phyloP scores from a whole-genome alignment of 495 filamentous ascomycete genomes.

The Tuber umbilicatum region DNA sequence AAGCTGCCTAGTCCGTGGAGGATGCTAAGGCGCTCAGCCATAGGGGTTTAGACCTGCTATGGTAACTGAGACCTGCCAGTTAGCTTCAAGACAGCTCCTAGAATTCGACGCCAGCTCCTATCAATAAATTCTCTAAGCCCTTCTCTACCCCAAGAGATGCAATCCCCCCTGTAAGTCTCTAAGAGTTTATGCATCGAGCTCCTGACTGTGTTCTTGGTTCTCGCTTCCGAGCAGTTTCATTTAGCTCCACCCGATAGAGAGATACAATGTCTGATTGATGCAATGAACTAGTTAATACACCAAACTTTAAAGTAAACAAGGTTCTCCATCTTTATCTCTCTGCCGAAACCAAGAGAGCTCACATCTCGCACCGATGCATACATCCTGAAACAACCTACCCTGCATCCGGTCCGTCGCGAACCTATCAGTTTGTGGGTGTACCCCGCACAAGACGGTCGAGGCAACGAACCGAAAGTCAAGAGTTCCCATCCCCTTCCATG shows the following conservation, averaged over 20 bases:
- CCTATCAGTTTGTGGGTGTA: neutral
- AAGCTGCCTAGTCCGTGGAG: neutral
- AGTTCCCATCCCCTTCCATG: neutral
- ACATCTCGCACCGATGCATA: neutral
- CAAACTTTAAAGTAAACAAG: conserved; percentile 4
- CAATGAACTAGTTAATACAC: conserved; percentile 1
- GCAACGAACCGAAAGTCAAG: neutral
- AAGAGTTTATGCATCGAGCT: neutral
- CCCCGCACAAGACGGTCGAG: neutral
- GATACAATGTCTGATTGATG: neutral
- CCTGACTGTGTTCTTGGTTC: neutral
- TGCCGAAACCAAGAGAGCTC: neutral
- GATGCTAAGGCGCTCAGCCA: neutral
- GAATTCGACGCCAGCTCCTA: neutral
- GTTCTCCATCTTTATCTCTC: neutral
- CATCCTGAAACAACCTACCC: neutral
- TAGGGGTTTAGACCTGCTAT: neutral
- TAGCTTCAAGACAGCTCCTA: neutral
- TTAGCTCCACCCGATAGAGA: neutral
- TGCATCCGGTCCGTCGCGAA: neutral
- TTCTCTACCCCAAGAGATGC: neutral
- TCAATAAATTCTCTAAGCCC: neutral
- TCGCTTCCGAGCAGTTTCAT: neutral
- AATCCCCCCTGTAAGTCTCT: neutral
- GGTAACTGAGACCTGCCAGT: neutral